Percentiles rank a stretch among this genome's conserved stretches.
Evolutionary conservation across 1,139 yeast species (phyloP).

Genomic region (Candida sp.): DNA sequence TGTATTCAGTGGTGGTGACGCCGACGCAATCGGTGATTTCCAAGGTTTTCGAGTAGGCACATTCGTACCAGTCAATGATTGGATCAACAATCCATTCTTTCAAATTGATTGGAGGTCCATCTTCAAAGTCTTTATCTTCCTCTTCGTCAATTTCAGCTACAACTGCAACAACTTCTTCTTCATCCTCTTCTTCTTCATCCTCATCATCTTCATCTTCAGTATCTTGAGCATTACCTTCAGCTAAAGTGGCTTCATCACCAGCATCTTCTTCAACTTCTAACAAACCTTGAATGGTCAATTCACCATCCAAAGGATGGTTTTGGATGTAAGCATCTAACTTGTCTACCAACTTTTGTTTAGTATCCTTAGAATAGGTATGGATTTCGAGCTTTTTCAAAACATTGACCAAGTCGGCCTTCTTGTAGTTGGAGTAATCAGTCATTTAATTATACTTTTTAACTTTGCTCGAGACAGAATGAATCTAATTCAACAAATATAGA

Average conservation of each 20-base stretch:
- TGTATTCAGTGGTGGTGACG: conserved; percentile 38
- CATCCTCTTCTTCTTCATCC: conserved; percentile 20
- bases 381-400: conserved; percentile 35
- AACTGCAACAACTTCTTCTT: conserved; percentile 18
- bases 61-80: conserved; percentile 29
- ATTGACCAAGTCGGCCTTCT: conserved; percentile 37
- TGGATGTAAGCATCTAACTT: conserved; percentile 37
- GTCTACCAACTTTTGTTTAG: conserved; percentile 40
- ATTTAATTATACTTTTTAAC: no score
- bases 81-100: conserved; percentile 39
- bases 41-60: conserved; percentile 22
- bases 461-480: no score
- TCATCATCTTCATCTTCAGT: conserved; percentile 15
- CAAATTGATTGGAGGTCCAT: conserved; percentile 41
- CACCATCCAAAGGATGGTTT: conserved; percentile 36
- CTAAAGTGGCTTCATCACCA: conserved; percentile 17
- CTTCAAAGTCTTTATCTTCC: conserved; percentile 27
- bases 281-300: conserved; percentile 21
- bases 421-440: conserved; percentile 13
- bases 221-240: conserved; percentile 10
- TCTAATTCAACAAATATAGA: no score
- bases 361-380: conserved; percentile 34
- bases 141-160: conserved; percentile 23
- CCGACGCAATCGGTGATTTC: conserved; percentile 38
- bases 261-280: conserved; percentile 15